Evolutionary conservation across 805 yeast species (phyloP), one percentile per base, ranked within the genome.

Genomic region (Kuraishia molischiana): DNA sequence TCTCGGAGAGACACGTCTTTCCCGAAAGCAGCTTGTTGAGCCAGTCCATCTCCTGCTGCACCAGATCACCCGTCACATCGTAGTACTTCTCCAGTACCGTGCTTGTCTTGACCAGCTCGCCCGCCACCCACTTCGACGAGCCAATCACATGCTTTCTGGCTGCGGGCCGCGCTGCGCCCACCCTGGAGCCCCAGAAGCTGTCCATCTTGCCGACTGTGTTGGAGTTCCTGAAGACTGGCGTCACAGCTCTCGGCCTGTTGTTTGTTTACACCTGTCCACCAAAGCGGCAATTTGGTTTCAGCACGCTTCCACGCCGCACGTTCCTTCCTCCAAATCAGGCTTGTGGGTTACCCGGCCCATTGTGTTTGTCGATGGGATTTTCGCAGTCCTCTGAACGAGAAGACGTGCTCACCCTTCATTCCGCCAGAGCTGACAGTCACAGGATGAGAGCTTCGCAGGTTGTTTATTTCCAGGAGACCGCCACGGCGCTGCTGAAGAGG

Each of bases 401-500:
- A n/a, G n/a, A n/a, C n/a, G n/a, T n/a, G n/a, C n/a, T n/a, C n/a
- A n/a, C n/a, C n/a, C n/a, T n/a, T n/a, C n/a, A n/a, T n/a, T n/a
- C n/a, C n/a, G n/a, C n/a, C n/a, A n/a, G n/a, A n/a, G n/a, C n/a
- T n/a, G n/a, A n/a, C n/a, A n/a, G n/a, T n/a, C n/a, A n/a, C n/a
- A 20, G 24, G 11, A 75, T 77, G 84, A 76, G 63, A 63, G 67
- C 72, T 19, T 59, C 79, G 14, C 50, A 55, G 26, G 56, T 66
- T 3, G 58, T 64, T 24, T 53, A 55, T 24, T 77, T 78, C 52
- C 75, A 67, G 37, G 62, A 62, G 40, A 62, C 79, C 3, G 53
- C 66, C 15, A 24, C 46, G 4, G 30, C 70, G 19, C 65, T 64
- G 36, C 71, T 89, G 41, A 74, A 81, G 44, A 74, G 94, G 47